Conservation (phyloP, 495 filamentous ascomycete genomes). For the Polyplosphaeria fusca region DNA sequence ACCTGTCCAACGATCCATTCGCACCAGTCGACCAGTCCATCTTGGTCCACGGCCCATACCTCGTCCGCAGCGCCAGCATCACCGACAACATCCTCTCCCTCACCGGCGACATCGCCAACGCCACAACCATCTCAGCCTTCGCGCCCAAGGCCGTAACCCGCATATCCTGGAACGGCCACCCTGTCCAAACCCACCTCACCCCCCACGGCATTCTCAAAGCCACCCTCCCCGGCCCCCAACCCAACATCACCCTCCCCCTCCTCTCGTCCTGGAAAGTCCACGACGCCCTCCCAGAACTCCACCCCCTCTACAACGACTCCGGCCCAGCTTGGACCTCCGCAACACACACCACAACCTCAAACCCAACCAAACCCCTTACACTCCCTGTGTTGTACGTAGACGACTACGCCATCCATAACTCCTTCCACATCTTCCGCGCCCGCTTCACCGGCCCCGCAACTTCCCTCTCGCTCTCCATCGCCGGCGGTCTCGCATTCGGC, state of each 20-base stretch:
- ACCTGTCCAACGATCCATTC: conserved; percentile 51
- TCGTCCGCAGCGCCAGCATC: conserved; percentile 29
- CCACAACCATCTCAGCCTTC: conserved; percentile 35
- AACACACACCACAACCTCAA: conserved; percentile 32
- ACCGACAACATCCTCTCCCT: conserved; percentile 23
- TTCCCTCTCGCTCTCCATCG: conserved; percentile 32
- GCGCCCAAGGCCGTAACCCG: conserved; percentile 12
- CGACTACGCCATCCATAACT: conserved; percentile 39
- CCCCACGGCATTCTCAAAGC: conserved; percentile 35
- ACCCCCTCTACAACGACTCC: conserved; percentile 33
- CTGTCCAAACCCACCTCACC: conserved; percentile 16
- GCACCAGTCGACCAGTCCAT: conserved; percentile 35
- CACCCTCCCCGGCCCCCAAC: conserved; percentile 6
- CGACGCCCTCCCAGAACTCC: conserved; percentile 36
- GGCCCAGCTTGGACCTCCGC: conserved; percentile 35
- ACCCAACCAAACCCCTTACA: conserved; percentile 35
- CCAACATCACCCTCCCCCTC: conserved; percentile 19
- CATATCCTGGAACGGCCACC: conserved; percentile 36
- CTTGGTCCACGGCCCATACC: conserved; percentile 37
- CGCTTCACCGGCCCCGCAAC: conserved; percentile 35
- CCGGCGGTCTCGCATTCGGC: conserved; percentile 33
- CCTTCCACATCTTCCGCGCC: conserved; percentile 37
- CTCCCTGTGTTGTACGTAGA: conserved; percentile 38
- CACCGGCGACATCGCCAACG: conserved; percentile 32
- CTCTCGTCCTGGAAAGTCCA: conserved; percentile 35